A percentile compares a stretch with the other conserved stretches of the same genome.
Evolutionary conservation across 495 filamentous ascomycete species (phyloP).

Genomic region (Penicillium crystallinum): DNA sequence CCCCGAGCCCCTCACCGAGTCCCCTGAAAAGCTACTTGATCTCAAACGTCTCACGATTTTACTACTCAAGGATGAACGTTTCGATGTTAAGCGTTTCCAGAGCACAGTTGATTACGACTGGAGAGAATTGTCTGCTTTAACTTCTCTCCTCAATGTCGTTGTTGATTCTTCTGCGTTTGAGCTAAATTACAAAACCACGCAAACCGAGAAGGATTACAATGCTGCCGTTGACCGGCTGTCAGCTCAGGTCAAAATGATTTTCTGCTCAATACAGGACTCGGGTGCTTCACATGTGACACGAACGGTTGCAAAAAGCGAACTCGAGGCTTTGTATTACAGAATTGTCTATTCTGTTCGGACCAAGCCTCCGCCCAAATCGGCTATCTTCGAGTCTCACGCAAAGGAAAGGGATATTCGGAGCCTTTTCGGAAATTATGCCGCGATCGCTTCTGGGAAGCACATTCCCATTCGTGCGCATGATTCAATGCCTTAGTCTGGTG

Average conservation of each 20-base stretch:
- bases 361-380: constrained; percentile 52
- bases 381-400: constrained; percentile 45
- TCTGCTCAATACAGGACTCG: constrained; percentile 65
- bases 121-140: constrained; percentile 54
- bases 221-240: constrained; percentile 61
- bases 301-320: constrained; percentile 64
- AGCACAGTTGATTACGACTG: constrained; percentile 57
- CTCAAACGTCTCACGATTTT: constrained; percentile 47
- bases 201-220: constrained; percentile 56
- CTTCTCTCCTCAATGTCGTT: constrained; percentile 64
- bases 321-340: constrained; percentile 67
- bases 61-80: constrained; percentile 45
- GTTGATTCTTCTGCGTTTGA: constrained; percentile 57
- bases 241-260: constrained; percentile 57
- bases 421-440: constrained; percentile 4
- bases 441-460: not conserved
- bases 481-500: not conserved
- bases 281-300: constrained; percentile 67
- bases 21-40: constrained; percentile 42
- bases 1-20: constrained; percentile 36
- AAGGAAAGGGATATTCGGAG: constrained; percentile 17
- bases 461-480: constrained; percentile 17
- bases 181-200: constrained; percentile 22
- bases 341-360: constrained; percentile 66
- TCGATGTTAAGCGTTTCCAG: constrained; percentile 37